A percentile compares a stretch with the other conserved stretches of the same genome.
phyloP scores from a whole-genome alignment of 2,329 filamentous ascomycete species.

The Emmonsiellopsis sp. region DNA sequence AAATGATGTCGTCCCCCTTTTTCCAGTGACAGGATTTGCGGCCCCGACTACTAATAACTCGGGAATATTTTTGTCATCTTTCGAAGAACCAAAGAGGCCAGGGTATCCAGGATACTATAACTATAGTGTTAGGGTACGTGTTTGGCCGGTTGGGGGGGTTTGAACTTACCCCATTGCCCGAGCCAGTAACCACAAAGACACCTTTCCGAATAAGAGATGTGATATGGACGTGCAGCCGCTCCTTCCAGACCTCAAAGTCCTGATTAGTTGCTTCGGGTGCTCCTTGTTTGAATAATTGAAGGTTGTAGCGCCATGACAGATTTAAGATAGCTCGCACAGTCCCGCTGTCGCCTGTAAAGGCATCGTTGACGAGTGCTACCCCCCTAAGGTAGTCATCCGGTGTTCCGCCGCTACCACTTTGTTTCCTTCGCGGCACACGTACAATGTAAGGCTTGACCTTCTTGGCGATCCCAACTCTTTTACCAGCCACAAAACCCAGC shows the following conservation, averaged over 20 bases:
- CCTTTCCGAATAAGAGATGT: constrained; percentile 4
- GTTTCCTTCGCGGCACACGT: constrained; percentile 3
- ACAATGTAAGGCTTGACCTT: constrained; percentile 5
- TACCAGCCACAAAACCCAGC: constrained; percentile 5
- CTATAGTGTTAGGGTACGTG: not conserved
- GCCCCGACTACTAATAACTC: constrained; percentile 8
- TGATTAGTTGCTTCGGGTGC: not conserved
- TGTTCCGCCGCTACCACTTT: not conserved
- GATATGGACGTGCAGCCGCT: not conserved
- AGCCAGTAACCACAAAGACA: constrained; percentile 7
- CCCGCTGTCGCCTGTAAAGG: not conserved
- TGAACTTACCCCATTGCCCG: constrained; percentile 5
- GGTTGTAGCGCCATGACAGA: constrained; percentile 1
- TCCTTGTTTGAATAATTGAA: not conserved
- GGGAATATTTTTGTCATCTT: not conserved
- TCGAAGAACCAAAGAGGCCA: constrained; percentile 1
- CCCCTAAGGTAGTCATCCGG: not conserved
- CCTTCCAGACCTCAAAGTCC: not conserved
- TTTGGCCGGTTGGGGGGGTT: not conserved
- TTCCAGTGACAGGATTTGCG: not conserved
- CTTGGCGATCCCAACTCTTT: constrained; percentile 4
- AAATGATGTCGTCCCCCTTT: not conserved
- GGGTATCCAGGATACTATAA: constrained; percentile 3
- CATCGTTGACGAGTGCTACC: constrained; percentile 1
- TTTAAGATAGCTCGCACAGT: constrained; percentile 5